Evolutionary conservation across 2,329 filamentous ascomycete species (phyloP).

Genomic region (Fonsecaea erecta): DNA sequence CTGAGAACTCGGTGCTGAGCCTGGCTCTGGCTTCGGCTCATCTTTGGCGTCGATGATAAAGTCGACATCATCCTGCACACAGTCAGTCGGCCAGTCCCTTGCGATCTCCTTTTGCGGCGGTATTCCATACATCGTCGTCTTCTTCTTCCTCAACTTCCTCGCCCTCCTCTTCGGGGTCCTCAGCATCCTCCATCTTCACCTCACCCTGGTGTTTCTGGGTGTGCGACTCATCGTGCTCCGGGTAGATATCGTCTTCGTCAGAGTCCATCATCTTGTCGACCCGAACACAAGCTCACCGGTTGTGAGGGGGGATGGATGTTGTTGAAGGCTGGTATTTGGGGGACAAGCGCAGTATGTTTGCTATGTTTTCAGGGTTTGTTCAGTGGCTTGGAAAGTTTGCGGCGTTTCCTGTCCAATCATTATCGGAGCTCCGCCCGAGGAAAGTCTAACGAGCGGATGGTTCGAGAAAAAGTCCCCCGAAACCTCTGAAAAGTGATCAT

Average conservation of each 20-base stretch:
- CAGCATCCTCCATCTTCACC: constrained; percentile 40
- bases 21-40: constrained; percentile 45
- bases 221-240: constrained; percentile 28
- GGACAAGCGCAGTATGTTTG: constrained; percentile 20
- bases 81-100: constrained; percentile 10
- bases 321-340: not conserved
- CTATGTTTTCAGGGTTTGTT: constrained; percentile 18
- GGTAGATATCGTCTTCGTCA: constrained; percentile 37
- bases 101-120: constrained; percentile 45
- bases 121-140: constrained; percentile 45
- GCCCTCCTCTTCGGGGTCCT: constrained; percentile 37
- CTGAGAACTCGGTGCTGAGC: constrained; percentile 43
- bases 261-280: constrained; percentile 34
- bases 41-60: constrained; percentile 55
- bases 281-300: not conserved
- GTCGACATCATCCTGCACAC: constrained; percentile 53
- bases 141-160: constrained; percentile 42
- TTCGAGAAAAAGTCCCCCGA: constrained; percentile 33
- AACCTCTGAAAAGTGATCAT: constrained; percentile 13
- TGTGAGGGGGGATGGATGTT: not conserved
- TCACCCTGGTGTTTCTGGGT: constrained; percentile 24
- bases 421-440: constrained; percentile 11
- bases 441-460: constrained; percentile 30
- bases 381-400: constrained; percentile 13
- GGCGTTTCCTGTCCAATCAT: constrained; percentile 17